These are phyloP conservation scores for Huiozyma sinensis DNA, from an alignment of 805 yeast genomes.

Conservation along the genomic window DNA sequence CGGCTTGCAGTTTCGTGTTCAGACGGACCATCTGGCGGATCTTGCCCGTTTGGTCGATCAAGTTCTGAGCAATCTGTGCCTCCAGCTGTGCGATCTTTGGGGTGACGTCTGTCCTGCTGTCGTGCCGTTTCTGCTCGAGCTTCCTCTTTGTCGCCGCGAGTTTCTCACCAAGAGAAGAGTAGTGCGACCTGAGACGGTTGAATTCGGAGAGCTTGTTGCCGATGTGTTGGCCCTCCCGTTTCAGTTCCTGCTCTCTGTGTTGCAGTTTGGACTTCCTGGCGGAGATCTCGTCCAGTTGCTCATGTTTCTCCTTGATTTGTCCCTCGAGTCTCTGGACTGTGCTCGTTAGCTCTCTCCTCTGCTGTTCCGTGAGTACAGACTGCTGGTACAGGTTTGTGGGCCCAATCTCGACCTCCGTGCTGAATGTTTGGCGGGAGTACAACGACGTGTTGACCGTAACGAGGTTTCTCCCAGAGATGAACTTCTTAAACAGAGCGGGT, in stretches of 20 bases:
- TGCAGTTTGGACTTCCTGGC: slow-evolving; percentile 4
- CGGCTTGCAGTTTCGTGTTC: slow-evolving; percentile 19
- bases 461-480: slow-evolving; percentile 48
- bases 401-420: slow-evolving; percentile 13
- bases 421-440: slow-evolving; percentile 52
- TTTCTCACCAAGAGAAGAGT: slow-evolving; percentile 18
- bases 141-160: slow-evolving; percentile 24
- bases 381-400: slow-evolving; percentile 16
- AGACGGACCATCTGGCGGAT: slow-evolving; percentile 14
- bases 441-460: slow-evolving; percentile 44
- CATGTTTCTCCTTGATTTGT: slow-evolving; percentile 6
- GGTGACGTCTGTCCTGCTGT: slow-evolving; percentile 34
- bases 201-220: slow-evolving; percentile 11
- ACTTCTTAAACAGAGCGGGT: slow-evolving; percentile 39
- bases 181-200: slow-evolving; percentile 14
- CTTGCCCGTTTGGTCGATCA: slow-evolving; percentile 15
- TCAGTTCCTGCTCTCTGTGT: slow-evolving; percentile 1
- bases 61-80: slow-evolving; percentile 14
- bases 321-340: slow-evolving; percentile 8
- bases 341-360: slow-evolving; percentile 8
- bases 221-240: slow-evolving; percentile 4
- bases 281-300: slow-evolving; percentile 7
- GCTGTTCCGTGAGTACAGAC: slow-evolving; percentile 19
- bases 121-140: slow-evolving; percentile 27
- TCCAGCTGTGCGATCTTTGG: slow-evolving; percentile 30